A percentile compares a stretch with the other conserved stretches of the same genome.
Conservation (phyloP, 768 basidiomycete species). For the Coprinopsis strossmayeri region DNA sequence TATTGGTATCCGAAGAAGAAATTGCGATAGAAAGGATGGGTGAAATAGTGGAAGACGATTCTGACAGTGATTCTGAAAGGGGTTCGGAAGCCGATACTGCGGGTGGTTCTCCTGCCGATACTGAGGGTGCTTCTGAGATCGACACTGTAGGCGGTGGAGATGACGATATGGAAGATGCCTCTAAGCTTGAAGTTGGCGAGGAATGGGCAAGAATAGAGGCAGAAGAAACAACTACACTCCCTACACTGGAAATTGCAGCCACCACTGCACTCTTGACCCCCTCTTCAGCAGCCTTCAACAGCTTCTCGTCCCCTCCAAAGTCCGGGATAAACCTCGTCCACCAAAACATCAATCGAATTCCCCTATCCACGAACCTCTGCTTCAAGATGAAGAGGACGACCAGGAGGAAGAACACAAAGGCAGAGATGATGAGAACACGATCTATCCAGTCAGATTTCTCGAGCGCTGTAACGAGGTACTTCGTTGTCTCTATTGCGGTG, state of each 20-base stretch:
- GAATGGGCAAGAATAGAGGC: background rate
- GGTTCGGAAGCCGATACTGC: background rate
- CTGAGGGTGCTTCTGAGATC: no score
- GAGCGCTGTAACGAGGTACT: slow-evolving; percentile 78
- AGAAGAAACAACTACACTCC: background rate
- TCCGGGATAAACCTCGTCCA: slow-evolving; percentile 75
- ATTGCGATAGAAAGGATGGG: background rate
- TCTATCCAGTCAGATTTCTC: slow-evolving; percentile 92
- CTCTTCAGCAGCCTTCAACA: slow-evolving; percentile 29
- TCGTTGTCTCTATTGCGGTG: slow-evolving; percentile 68
- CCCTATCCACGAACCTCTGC: slow-evolving; percentile 76
- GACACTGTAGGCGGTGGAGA: no score
- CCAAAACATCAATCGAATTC: slow-evolving; percentile 77
- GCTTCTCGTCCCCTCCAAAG: slow-evolving; percentile 29
- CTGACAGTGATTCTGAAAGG: no score
- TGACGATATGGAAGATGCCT: no score
- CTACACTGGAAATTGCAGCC: background rate
- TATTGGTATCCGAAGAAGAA: background rate
- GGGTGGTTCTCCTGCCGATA: background rate
- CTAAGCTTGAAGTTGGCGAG: background rate
- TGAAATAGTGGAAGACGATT: background rate
- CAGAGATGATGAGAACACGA: slow-evolving; percentile 76
- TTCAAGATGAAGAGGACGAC: slow-evolving; percentile 85
- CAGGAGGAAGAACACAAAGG: slow-evolving; percentile 76
- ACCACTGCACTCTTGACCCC: slow-evolving; percentile 12